Evolutionary conservation across 2,329 filamentous ascomycete genomes (phyloP).

Genomic region (Phoma sp.): DNA sequence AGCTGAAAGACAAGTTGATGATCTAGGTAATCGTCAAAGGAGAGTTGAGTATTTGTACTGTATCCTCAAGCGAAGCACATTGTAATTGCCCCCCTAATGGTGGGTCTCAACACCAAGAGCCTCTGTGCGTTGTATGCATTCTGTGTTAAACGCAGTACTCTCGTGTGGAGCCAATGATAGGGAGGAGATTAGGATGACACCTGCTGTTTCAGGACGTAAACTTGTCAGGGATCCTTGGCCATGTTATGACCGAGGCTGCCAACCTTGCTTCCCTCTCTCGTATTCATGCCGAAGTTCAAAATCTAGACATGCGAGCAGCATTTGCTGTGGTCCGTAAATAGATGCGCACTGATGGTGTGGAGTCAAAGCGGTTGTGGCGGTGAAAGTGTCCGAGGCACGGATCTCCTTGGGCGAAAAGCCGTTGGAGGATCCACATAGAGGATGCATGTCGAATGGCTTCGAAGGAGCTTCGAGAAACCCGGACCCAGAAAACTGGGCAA

Average conservation of each 20-base stretch:
- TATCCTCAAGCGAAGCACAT: neutral
- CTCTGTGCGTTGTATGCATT: neutral
- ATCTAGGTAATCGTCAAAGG: neutral
- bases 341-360: neutral
- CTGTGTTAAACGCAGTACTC: neutral
- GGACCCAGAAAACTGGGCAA: no score
- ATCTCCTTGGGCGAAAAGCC: conserved; percentile 4
- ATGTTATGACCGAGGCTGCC: neutral
- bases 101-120: neutral
- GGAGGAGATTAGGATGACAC: conserved; percentile 9
- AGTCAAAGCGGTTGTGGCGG: conserved; percentile 12
- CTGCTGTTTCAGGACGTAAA: conserved; percentile 10
- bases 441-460: no score
- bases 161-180: conserved; percentile 5
- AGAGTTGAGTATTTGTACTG: neutral
- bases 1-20: neutral
- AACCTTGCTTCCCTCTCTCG: conserved; percentile 3
- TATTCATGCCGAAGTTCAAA: neutral
- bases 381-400: conserved; percentile 6
- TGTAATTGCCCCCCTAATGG: neutral
- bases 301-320: neutral
- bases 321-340: conserved; percentile 4
- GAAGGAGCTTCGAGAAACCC: no score
- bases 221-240: conserved; percentile 2
- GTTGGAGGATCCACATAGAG: neutral